Base-by-base conservation (phyloP, 345 rosid genomes). In the Hibiscus tridactylites region DNA sequence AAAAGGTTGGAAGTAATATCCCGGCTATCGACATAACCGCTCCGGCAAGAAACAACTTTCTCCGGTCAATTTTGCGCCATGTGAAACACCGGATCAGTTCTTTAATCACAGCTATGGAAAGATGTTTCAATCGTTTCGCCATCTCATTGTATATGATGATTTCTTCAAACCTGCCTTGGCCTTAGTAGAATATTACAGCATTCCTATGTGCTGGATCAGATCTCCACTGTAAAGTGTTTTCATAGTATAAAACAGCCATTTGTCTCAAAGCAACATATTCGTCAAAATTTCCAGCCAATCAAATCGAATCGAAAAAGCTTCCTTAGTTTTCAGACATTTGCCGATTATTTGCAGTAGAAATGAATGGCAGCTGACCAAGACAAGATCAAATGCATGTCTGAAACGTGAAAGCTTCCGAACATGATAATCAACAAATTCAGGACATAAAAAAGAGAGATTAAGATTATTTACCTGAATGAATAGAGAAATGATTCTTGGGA, bases 21-120 rank as follows among this genome's bases (percentile, higher is more conserved):
- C 84, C 88, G 60, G 79, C 73, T 11, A 87, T 65, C 59, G 94
- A 83, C 76, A 82, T 47, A 13, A 85, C 1, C 47, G 77, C 82
- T 74, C 90, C 91, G 7, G 77, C 74, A 53, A 83, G 75, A 67
- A 91, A 72, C 60, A 82, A 73, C 44, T 84, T 86, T 82, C 88
- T 88, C 91, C 84, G 81, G 79, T 60, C 81, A 70, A 83, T 71
- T 78, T 77, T 85, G 78, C 74, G 79, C 73, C 90, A 79, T 44
- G 44, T 50, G 65, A 77, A 82, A 68, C 74, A 65, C 52, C 56
- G 62, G 33, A 86, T 21, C 12, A 85, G n/a, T 70, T 82, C 77
- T 70, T 64, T 85, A 72, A 85, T 80, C 66, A 85, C 37, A 28
- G 68, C 65, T 11, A 76, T 65, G 28, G 72, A 63, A 28, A 59